Conservation (phyloP, 768 basidiomycete genomes). For the Hemileccinum rubropunctum region DNA sequence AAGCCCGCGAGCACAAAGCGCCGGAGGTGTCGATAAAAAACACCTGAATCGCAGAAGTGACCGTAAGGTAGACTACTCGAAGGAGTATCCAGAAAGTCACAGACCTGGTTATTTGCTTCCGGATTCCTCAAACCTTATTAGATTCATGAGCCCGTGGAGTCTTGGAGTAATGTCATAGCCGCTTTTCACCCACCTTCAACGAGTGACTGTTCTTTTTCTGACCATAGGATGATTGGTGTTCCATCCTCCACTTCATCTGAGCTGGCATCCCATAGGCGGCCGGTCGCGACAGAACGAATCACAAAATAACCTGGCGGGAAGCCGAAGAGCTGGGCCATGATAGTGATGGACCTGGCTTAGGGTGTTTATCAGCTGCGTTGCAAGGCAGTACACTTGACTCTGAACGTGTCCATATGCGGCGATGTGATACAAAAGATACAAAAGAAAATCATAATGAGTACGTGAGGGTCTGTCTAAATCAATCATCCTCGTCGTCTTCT, state of each 20-base stretch:
- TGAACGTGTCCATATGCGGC: background rate
- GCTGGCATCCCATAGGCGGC: constrained; percentile 36
- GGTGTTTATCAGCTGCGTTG: background rate
- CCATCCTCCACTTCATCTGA: constrained; percentile 36
- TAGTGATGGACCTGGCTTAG: too few relatives aligned
- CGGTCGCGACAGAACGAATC: constrained; percentile 36
- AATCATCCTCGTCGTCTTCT: constrained; percentile 20
- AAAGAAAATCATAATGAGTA: background rate
- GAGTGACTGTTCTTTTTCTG: constrained; percentile 70
- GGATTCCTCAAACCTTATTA: constrained; percentile 61
- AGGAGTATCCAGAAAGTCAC: constrained; percentile 6
- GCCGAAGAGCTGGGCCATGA: constrained; percentile 28
- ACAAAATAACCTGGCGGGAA: constrained; percentile 42
- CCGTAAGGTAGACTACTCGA: background rate
- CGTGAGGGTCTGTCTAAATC: background rate
- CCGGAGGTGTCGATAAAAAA: constrained; percentile 83
- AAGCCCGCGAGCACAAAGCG: constrained; percentile 69
- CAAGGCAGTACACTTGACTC: background rate
- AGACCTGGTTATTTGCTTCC: constrained; percentile 70
- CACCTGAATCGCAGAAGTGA: constrained; percentile 46
- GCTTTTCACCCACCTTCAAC: constrained; percentile 60
- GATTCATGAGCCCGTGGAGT: constrained; percentile 12
- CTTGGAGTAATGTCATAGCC: background rate
- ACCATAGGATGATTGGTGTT: constrained; percentile 57
- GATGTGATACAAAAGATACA: background rate